Evolutionary conservation across 1,284 basidiomycete genomes (phyloP), one percentile per base, ranked within the genome.

Genomic region (Mycena sp.): DNA sequence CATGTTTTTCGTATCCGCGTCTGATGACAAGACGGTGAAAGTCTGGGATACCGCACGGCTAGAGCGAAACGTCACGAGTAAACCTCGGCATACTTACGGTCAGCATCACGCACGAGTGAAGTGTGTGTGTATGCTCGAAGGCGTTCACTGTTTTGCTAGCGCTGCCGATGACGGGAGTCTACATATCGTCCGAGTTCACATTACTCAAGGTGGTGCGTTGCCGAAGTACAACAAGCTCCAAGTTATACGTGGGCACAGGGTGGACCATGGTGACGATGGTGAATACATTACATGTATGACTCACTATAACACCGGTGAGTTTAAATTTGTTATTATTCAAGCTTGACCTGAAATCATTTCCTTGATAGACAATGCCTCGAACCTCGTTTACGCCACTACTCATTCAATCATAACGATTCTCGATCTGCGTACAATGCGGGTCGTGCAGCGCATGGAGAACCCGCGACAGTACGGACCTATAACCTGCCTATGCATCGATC

Each of bases 1-100:
- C 67, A 80, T 90, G 67, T 99, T 98, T 82, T 99, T 99, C 71
- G 91, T 95, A 1, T 93, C 96, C 0, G 87, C 90, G 0, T 96
- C 95, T 1, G 89, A 93, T 67, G 95, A 98, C 72, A 89, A 90
- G 67, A 91, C 89, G 0, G 85, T 96, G 65, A 92, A 93, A 73
- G 83, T 83, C n/a, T 83, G 83, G 83, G 83, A 85, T 70, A 84
- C 83, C 10, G 81, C 82, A 2, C 74, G 83, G 21, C 72, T 85
- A 40, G 83, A 85, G 63, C 75, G 83, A 30, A 85, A 85, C 69
- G 82, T 92, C 16, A 91, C 89, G 14, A 89, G 88, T 74, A 91
- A 91, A 72, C 88, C 92, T 3, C 78, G 92, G 51, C 88, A 92
- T 72, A 91, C 91, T 1, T 93, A 93, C 73, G 81, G 81, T 5